A percentile compares a stretch with the other conserved stretches of the same genome.
Evolutionary conservation across 2,329 filamentous ascomycete species (phyloP).

Genomic region (Aspergillus costaricaensis): DNA sequence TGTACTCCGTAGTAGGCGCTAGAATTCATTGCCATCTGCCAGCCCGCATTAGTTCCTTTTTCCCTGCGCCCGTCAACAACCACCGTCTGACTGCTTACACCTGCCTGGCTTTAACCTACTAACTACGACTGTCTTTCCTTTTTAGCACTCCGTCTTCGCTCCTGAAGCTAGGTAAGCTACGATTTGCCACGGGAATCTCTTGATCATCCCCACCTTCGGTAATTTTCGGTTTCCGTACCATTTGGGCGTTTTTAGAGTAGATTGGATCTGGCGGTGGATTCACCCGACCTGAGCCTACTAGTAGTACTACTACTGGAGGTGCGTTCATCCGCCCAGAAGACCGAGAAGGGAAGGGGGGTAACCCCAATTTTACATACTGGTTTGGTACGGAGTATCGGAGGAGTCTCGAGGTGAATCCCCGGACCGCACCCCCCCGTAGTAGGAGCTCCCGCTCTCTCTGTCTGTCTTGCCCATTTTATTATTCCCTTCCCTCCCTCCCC

Average conservation of each 20-base stretch:
- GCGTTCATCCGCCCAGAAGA: neutral
- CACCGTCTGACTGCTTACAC: neutral
- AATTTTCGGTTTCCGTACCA: conserved; percentile 15
- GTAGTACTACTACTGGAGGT: neutral
- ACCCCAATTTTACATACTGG: neutral
- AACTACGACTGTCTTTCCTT: no score
- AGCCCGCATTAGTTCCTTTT: conserved; percentile 6
- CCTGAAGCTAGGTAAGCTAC: conserved; percentile 12
- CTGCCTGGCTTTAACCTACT: neutral
- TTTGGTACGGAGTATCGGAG: conserved; percentile 22
- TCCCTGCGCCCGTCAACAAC: conserved; percentile 2
- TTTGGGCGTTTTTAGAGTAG: neutral
- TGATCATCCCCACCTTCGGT: conserved; percentile 20
- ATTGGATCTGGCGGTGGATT: conserved; percentile 3
- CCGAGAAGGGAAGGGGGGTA: neutral
- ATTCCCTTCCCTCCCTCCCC: conserved; percentile 17
- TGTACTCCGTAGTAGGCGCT: neutral
- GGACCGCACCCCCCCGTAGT: conserved; percentile 24
- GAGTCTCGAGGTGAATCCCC: conserved; percentile 23
- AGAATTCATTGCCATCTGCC: conserved; percentile 6
- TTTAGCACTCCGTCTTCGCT: neutral
- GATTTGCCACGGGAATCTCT: conserved; percentile 25
- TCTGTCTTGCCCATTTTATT: conserved; percentile 17
- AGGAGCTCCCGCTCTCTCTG: conserved; percentile 12
- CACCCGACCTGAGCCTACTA: neutral